Base-by-base conservation (phyloP, 1,139 yeast species). In the Suhomyces choctaworum region DNA sequence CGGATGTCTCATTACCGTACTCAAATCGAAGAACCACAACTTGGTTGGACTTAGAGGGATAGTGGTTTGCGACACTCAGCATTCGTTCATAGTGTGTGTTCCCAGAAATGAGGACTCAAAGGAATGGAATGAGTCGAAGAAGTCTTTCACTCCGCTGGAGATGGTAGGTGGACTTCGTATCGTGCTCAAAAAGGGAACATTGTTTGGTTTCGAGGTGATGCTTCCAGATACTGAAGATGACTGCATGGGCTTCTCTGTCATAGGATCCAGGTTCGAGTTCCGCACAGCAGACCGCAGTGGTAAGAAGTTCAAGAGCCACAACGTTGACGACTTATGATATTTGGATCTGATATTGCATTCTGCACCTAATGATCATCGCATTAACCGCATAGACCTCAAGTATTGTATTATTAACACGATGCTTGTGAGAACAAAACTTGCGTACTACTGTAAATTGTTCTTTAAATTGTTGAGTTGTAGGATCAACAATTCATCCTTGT, bases 1-100 rank as follows among this genome's bases (percentile, higher is more conserved):
- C 48, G 97, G 98, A 3, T 79, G 95, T 13, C 56, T 64, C 27
- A 42, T 90, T 15, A 68, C 71, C 11, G 92, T 90, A 0, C 51
- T 70, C 1, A 73, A 78, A 29, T 72, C 89, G 9, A 61, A 66
- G 13, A 85, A 85, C 49, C 65, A 71, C 2, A 73, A 78, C 32
- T 52, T 78, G 36, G 72, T 82, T 5, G 96, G 96, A 0, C 50
- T 74, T 12, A 49, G 70, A 26, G 98, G 98, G 0, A 84, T 90
- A 5, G 88, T 90, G 2, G 65, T 88, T 1, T 86, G 95, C 83
- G 98, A 92, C 54, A 78, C 92, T 6, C 90, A 86, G 54, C 78
- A 82, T 48, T 75, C 78, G 37, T 84, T 88, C 51, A 76, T 88
- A 4, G 49, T 90, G 31, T 79, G 83, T 19, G 73, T 77, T 0